These are phyloP conservation scores for Dothideomycetidae sp. DNA, from an alignment of 2,329 filamentous ascomycete species.

Conservation along the genomic window DNA sequence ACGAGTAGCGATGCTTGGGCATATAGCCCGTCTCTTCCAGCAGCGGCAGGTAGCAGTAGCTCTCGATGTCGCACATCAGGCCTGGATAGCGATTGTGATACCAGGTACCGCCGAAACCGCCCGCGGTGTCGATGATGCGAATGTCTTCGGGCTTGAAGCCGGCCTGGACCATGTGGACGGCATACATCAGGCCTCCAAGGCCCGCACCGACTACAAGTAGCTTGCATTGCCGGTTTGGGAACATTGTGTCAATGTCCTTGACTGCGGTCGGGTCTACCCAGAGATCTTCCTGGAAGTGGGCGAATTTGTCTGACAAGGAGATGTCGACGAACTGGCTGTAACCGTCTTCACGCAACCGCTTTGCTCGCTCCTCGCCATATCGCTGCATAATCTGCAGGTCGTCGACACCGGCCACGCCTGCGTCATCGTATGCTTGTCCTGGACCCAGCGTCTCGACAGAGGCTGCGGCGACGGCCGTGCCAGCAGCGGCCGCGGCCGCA, in stretches of 20 bases:
- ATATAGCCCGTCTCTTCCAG: slow-evolving; percentile 47
- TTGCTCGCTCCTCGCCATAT: slow-evolving; percentile 18
- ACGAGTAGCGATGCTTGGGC: slow-evolving; percentile 37
- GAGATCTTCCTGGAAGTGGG: slow-evolving; percentile 19
- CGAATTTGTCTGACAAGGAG: slow-evolving; percentile 14
- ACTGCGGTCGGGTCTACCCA: slow-evolving; percentile 15
- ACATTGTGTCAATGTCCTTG: slow-evolving; percentile 1
- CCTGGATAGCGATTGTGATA: slow-evolving; percentile 38
- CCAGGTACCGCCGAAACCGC: slow-evolving; percentile 36
- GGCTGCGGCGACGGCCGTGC: no score
- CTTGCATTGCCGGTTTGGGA: slow-evolving; percentile 10
- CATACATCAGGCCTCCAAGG: slow-evolving; percentile 30
- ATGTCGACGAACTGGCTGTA: slow-evolving; percentile 17
- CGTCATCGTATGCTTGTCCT: neutral
- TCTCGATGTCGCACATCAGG: slow-evolving; percentile 43
- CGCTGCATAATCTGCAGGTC: slow-evolving; percentile 9
- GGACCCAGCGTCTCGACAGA: neutral
- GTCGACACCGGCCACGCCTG: slow-evolving; percentile 9
- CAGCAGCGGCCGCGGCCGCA: no score
- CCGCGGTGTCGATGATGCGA: slow-evolving; percentile 31
- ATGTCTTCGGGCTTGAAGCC: slow-evolving; percentile 26
- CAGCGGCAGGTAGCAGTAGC: slow-evolving; percentile 45
- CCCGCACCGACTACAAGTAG: slow-evolving; percentile 31
- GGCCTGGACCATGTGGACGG: slow-evolving; percentile 26
- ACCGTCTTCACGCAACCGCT: slow-evolving; percentile 16